These are phyloP conservation scores for Hirschfeldia incana DNA, from an alignment of 345 rosid genomes.

Conservation along the genomic window DNA sequence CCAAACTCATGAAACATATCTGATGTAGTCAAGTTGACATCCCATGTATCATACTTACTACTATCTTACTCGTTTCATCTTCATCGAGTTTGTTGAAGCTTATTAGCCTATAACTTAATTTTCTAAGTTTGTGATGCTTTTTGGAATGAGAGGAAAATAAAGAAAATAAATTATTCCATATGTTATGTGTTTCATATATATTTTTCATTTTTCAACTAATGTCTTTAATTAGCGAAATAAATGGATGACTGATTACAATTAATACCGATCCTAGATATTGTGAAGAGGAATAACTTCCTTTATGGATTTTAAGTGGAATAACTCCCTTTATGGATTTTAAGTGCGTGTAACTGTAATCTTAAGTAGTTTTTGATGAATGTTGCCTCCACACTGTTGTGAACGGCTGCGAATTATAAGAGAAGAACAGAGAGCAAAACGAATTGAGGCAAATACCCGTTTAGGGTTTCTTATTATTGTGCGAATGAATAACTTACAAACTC, in stretches of 20 bases:
- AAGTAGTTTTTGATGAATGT: not conserved
- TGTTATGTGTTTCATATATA: not conserved
- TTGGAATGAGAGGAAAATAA: not conserved
- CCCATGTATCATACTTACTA: not conserved
- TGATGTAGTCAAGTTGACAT: too few relatives aligned
- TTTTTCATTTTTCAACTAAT: not conserved
- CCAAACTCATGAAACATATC: too few relatives aligned
- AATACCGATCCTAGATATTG: not conserved
- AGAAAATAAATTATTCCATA: not conserved
- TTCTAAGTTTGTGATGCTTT: not conserved
- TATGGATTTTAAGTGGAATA: not conserved
- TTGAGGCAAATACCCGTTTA: too few relatives aligned
- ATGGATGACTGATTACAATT: not conserved
- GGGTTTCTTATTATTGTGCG: too few relatives aligned
- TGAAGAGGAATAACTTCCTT: not conserved
- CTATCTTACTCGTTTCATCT: not conserved
- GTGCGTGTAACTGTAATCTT: not conserved
- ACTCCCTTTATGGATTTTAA: not conserved
- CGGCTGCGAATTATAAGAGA: too few relatives aligned
- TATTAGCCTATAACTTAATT: not conserved
- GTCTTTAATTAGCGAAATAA: not conserved
- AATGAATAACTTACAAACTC: too few relatives aligned
- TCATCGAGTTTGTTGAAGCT: not conserved
- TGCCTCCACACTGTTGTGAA: not conserved
- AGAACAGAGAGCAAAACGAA: too few relatives aligned